phyloP scores from a whole-genome alignment of 768 basidiomycete species.

The Pulveroboletus ravenelii region DNA sequence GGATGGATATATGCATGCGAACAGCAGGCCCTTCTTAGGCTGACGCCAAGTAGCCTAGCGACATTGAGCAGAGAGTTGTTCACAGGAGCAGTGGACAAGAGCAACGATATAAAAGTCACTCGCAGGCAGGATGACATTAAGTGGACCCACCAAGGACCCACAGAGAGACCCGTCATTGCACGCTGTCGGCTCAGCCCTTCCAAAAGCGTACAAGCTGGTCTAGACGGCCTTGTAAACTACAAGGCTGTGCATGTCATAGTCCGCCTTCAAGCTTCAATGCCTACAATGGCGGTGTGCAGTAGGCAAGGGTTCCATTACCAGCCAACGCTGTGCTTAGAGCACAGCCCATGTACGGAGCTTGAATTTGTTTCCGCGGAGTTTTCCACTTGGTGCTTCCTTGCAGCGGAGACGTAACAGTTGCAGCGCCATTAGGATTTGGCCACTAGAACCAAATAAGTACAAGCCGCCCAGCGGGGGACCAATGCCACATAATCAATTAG shows the following conservation, averaged over 20 bases:
- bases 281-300: background rate
- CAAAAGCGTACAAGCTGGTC: constrained; percentile 15
- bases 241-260: constrained; percentile 3
- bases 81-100: constrained; percentile 3
- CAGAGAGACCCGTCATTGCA: constrained; percentile 7
- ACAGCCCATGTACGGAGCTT: no score
- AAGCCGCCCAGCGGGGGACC: no score
- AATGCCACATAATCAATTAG: no score
- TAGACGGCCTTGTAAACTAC: constrained; percentile 1
- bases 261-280: background rate
- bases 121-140: background rate
- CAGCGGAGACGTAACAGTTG: no score
- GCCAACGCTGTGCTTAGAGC: no score
- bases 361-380: background rate
- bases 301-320: background rate
- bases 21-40: background rate
- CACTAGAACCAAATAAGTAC: no score
- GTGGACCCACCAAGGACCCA: constrained; percentile 15
- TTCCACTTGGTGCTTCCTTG: background rate
- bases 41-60: background rate
- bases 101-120: background rate
- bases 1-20: constrained; percentile 1
- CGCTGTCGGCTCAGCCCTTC: constrained; percentile 8
- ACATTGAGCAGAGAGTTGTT: background rate
- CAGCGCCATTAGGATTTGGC: no score